Evolutionary conservation across 2,329 filamentous ascomycete species (phyloP).

Genomic region (Pseudogymnoascus sp.): DNA sequence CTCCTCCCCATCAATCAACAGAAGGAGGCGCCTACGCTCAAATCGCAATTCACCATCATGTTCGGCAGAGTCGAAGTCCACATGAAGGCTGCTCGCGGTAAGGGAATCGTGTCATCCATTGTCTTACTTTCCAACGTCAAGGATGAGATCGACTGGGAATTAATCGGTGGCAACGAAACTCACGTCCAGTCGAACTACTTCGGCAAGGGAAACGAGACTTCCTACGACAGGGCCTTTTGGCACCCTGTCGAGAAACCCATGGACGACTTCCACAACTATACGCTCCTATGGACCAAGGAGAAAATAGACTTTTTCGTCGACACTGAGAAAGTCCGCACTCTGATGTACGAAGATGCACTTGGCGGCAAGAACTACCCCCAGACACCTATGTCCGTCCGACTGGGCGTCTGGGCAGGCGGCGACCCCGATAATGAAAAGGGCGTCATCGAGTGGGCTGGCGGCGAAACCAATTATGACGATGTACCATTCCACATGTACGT

Average conservation of each 20-base stretch:
- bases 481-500: conserved; percentile 70
- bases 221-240: conserved; percentile 62
- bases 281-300: conserved; percentile 63
- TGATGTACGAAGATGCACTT: conserved; percentile 54
- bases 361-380: conserved; percentile 62
- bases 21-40: conserved; percentile 71
- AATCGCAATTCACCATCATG: conserved; percentile 78
- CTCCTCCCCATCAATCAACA: conserved; percentile 63
- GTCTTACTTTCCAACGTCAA: conserved; percentile 78
- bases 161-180: conserved; percentile 59
- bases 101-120: conserved; percentile 72
- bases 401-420: conserved; percentile 61
- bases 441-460: conserved; percentile 64
- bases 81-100: conserved; percentile 68
- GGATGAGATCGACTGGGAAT: conserved; percentile 86
- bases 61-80: conserved; percentile 72
- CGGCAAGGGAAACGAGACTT: conserved; percentile 64
- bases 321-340: conserved; percentile 54
- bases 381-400: conserved; percentile 63
- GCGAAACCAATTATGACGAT: conserved; percentile 55
- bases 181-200: conserved; percentile 69
- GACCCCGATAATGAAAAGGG: conserved; percentile 46
- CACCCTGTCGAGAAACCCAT: conserved; percentile 51
- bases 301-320: conserved; percentile 65
- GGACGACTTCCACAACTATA: conserved; percentile 60